phyloP scores from a whole-genome alignment of 2,329 filamentous ascomycete genomes.

The Fusarium nurragi region DNA sequence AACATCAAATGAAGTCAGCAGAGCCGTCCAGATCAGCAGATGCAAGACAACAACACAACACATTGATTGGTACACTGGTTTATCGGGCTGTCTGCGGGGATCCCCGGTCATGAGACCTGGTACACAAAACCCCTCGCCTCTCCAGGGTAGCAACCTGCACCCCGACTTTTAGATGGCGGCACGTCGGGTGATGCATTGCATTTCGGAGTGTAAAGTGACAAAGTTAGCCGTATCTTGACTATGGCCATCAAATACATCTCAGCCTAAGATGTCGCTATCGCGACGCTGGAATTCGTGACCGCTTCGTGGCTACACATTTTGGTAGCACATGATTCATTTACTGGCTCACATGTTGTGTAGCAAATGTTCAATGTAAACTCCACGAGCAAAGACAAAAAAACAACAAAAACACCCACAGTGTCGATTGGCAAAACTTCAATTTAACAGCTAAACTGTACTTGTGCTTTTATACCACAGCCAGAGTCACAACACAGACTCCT shows the following conservation, averaged over 20 bases:
- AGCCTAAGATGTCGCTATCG: background rate
- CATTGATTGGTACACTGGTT: background rate
- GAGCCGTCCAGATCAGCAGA: background rate
- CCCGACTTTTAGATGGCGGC: background rate
- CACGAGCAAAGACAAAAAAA: background rate
- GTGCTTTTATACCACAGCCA: slow-evolving; percentile 1
- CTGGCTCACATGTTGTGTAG: slow-evolving; percentile 24
- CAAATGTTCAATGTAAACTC: background rate
- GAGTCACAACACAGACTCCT: background rate
- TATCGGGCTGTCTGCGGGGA: background rate
- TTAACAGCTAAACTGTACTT: background rate
- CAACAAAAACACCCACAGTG: background rate
- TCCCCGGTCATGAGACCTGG: slow-evolving; percentile 2
- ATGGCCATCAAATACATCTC: background rate
- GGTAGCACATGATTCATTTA: slow-evolving; percentile 21
- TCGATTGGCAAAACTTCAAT: background rate
- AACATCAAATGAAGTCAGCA: background rate
- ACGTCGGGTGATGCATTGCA: background rate
- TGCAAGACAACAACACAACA: background rate
- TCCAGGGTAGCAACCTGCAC: slow-evolving; percentile 10
- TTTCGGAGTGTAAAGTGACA: slow-evolving; percentile 1
- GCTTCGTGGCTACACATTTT: background rate
- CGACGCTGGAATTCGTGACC: background rate
- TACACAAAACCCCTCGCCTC: slow-evolving; percentile 18
- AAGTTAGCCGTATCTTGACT: slow-evolving; percentile 1